phyloP scores from a whole-genome alignment of 2,329 filamentous ascomycete species.

The Calycina herbarum region DNA sequence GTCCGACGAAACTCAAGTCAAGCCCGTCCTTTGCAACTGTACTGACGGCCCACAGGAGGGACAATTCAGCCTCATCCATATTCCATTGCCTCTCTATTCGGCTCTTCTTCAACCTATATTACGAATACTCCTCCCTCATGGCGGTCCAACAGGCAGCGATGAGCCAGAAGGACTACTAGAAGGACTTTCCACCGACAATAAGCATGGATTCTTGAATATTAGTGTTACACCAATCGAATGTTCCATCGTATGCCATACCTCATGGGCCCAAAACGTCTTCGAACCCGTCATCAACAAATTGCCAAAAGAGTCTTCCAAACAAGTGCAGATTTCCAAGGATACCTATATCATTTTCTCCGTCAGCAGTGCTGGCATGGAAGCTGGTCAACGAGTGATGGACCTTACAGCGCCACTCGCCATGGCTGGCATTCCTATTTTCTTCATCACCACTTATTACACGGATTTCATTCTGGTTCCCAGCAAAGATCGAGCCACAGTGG shows the following conservation, averaged over 20 bases:
- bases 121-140: conserved; percentile 73
- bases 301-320: conserved; percentile 50
- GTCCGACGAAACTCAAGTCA: conserved; percentile 21
- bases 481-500: conserved; percentile 71
- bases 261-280: conserved; percentile 74
- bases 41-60: conserved; percentile 64
- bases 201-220: conserved; percentile 87
- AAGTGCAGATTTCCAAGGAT: conserved; percentile 75
- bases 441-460: conserved; percentile 97
- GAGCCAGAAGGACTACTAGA: conserved; percentile 41
- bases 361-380: conserved; percentile 85
- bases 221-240: conserved; percentile 91
- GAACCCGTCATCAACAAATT: conserved; percentile 67
- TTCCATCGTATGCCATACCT: conserved; percentile 82
- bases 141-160: conserved; percentile 38
- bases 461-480: conserved; percentile 92
- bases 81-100: conserved; percentile 76
- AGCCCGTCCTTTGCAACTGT: conserved; percentile 21
- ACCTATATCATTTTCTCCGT: conserved; percentile 88
- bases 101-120: conserved; percentile 83
- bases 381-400: conserved; percentile 87
- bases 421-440: conserved; percentile 94
- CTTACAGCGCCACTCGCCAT: conserved; percentile 87
- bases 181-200: conserved; percentile 51
- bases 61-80: conserved; percentile 84